Evolutionary conservation across 371 early-diverging fungal species (phyloP).

Genomic region (Dichotomocladium elegans): DNA sequence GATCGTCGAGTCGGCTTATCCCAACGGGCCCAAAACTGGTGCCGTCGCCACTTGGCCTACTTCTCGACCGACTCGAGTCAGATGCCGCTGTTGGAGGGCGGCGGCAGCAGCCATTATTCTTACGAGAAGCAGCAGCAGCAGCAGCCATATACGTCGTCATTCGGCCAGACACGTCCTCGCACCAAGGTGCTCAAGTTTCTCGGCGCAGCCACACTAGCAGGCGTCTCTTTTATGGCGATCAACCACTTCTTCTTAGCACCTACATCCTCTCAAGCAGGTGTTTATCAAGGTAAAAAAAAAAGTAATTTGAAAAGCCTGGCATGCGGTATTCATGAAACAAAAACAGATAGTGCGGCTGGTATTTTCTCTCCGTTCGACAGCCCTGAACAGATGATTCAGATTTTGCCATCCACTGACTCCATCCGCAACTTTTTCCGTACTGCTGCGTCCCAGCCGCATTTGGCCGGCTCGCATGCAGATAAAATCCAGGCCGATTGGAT

Average conservation of each 20-base stretch:
- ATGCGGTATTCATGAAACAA: too few species aligned
- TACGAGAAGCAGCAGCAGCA: too few species aligned
- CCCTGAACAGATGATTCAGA: conserved; percentile 18
- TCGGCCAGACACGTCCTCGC: not conserved
- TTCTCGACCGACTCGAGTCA: too few species aligned
- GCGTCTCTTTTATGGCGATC: not conserved
- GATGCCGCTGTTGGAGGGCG: too few species aligned
- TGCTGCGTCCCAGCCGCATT: conserved; percentile 47
- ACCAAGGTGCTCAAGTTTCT: not conserved
- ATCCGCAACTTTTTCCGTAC: conserved; percentile 19
- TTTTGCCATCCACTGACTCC: conserved; percentile 23
- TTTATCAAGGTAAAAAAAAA: conserved; percentile 6
- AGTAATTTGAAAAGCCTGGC: not conserved
- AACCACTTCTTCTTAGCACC: not conserved
- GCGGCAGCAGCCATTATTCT: too few species aligned
- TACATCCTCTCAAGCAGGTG: too few species aligned
- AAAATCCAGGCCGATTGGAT: conserved; percentile 52
- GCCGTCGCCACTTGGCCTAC: too few species aligned
- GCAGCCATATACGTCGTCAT: too few species aligned
- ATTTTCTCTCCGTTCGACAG: too few species aligned
- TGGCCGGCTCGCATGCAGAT: conserved; percentile 43
- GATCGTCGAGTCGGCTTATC: not conserved
- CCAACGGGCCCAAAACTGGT: not conserved
- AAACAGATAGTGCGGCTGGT: too few species aligned
- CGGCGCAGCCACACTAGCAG: not conserved